Evolutionary conservation across 106 monocot species (phyloP), one percentile per base, ranked within the genome.

Genomic region (Iris macrosiphon): DNA sequence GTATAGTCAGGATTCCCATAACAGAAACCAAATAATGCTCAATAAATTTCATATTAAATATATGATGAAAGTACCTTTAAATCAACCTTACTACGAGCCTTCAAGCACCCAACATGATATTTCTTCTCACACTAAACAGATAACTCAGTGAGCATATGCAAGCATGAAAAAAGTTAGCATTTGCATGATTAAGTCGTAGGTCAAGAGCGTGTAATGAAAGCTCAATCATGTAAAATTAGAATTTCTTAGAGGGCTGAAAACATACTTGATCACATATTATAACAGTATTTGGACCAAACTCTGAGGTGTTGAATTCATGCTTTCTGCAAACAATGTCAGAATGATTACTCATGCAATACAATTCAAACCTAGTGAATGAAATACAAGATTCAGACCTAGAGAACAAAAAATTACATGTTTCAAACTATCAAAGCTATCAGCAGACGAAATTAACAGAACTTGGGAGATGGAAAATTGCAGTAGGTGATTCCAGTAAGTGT

Each of bases 181-280:
- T n/a, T n/a, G n/a, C n/a, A n/a, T n/a, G n/a, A n/a, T n/a, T n/a
- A n/a, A n/a, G n/a, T n/a, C n/a, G n/a, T n/a, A n/a, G n/a, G n/a
- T n/a, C 26, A 40, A 5, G 12, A 17, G 29, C 7, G 29, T 50
- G 27, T 15, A 50, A 27, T 50, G 26, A 27, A 13, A 50, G 27
- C 2, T 26, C 11, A 11, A 13, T 49, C 0, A 8, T 11, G 35
- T 35, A 39, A 7, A 31, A 47, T n/a, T n/a, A n/a, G n/a, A n/a
- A n/a, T n/a, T n/a, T 35, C 1, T 13, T 21, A 22, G 2, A n/a
- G n/a, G n/a, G 6, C n/a, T 7, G 15, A 51, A 21, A 51, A 57
- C 65, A 59, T 72, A 88, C 93, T 61, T 93, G 93, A 45, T 93
- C 93, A 73, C 93, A 93, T n/a, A 93, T 65, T 32, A 93, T 50